These are phyloP conservation scores for Nigrograna mackinnonii DNA, from an alignment of 2,329 filamentous ascomycete species.

Conservation along the genomic window DNA sequence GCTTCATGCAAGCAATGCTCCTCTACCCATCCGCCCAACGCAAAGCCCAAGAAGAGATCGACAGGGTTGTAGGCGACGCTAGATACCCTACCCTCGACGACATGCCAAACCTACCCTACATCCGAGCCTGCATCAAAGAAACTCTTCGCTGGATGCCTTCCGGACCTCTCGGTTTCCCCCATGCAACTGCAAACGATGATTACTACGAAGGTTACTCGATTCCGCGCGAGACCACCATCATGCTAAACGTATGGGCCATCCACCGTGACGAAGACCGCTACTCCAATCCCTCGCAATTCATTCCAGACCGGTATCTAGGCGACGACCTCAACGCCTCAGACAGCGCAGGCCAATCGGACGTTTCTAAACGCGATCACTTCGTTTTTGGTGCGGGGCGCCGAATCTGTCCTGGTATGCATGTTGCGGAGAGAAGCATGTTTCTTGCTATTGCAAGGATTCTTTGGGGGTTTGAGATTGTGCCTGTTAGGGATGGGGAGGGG, in stretches of 20 bases:
- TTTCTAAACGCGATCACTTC: constrained; percentile 32
- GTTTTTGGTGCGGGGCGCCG: constrained; percentile 41
- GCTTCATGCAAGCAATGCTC: constrained; percentile 14
- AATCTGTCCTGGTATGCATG: constrained; percentile 38
- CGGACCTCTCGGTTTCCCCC: constrained; percentile 16
- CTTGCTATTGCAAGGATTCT: constrained; percentile 29
- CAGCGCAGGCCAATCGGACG: constrained; percentile 14
- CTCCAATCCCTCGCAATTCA: constrained; percentile 16
- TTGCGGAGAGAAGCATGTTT: constrained; percentile 32
- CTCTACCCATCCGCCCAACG: constrained; percentile 5
- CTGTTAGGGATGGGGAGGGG: background rate
- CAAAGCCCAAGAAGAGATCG: constrained; percentile 11
- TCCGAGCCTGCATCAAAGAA: constrained; percentile 31
- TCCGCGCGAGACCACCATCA: constrained; percentile 34
- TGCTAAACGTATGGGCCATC: constrained; percentile 19
- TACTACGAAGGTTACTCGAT: constrained; percentile 36
- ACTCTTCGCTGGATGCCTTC: constrained; percentile 30
- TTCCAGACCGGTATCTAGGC: constrained; percentile 20
- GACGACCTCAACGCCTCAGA: constrained; percentile 14
- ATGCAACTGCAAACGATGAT: constrained; percentile 26
- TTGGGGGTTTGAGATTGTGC: constrained; percentile 31
- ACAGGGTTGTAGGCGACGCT: constrained; percentile 6
- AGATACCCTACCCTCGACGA: constrained; percentile 13
- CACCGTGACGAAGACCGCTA: constrained; percentile 16
- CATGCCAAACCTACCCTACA: constrained; percentile 24